Evolutionary conservation across 2,329 filamentous ascomycete species (phyloP).

Genomic region (Penicillium freii): DNA sequence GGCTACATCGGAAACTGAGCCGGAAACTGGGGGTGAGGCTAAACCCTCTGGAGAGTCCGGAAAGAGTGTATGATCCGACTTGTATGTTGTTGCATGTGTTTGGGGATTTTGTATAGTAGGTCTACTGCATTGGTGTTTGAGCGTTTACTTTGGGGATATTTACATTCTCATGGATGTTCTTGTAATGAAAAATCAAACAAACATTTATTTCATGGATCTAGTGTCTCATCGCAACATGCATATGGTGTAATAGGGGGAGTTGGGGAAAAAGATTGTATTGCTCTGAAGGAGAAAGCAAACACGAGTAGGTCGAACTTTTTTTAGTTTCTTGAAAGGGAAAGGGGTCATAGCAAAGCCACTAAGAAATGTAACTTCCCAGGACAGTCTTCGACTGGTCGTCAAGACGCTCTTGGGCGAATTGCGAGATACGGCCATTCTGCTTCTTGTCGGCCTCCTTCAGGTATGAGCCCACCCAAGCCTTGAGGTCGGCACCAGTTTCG

Average conservation of each 20-base stretch:
- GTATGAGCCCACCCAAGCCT: slow-evolving; percentile 77
- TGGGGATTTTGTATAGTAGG: not conserved
- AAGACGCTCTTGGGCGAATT: slow-evolving; percentile 71
- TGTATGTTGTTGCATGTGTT: not conserved
- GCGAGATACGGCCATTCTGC: slow-evolving; percentile 67
- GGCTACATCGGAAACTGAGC: not conserved
- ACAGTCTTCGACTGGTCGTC: slow-evolving; percentile 56
- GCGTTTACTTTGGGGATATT: not conserved
- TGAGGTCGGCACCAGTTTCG: slow-evolving; percentile 74
- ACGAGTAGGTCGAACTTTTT: not conserved
- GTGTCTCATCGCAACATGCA: slow-evolving; percentile 13
- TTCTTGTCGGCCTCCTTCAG: slow-evolving; percentile 74
- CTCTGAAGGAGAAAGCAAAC: not conserved
- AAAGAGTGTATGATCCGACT: not conserved
- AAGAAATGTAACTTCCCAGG: slow-evolving; percentile 49
- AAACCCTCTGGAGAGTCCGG: not conserved
- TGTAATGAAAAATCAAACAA: slow-evolving; percentile 4
- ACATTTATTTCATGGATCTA: slow-evolving; percentile 13
- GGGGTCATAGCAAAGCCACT: slow-evolving; percentile 2
- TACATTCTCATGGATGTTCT: not conserved
- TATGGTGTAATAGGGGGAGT: slow-evolving; percentile 1
- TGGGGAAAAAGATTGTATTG: not conserved
- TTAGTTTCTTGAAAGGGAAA: not conserved
- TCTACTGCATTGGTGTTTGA: not conserved
- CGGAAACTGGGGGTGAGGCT: not conserved